Base-by-base conservation (phyloP, 768 basidiomycete genomes). In the Polyporus arcularius region DNA sequence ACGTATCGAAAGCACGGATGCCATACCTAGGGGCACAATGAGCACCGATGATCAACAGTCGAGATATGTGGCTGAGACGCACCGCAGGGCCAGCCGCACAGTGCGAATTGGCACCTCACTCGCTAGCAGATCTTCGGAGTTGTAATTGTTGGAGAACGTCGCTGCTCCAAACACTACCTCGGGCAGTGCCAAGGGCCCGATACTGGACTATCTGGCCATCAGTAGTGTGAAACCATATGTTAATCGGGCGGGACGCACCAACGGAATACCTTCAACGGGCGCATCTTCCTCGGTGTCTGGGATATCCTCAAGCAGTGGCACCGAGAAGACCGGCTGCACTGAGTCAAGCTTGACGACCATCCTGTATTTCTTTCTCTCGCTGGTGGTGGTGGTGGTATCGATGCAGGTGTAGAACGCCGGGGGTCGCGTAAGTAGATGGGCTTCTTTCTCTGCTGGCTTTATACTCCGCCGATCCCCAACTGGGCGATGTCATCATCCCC, bases 1-100 rank as follows among this genome's bases (percentile, higher is more conserved):
- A 82, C 3, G 93, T 95, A 72, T 96, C 93, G 68, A 96, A 90
- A 0, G 88, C 88, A 38, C 74, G 74, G 57, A 95, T 87, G 30
- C 92, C 93, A 74, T 92, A 94, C 43, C 93, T 93, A 9, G 10
- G 46, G 7, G 35, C 35, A 11, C 21, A 11, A 3, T 35, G 35
- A 35, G 35, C 35, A 35, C 35, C 21, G 35, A 35, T 35, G 7
- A 35, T 35, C 11, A 7, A 2, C 11, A 8, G 3, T 4, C 2
- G 43, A 21, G 8, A 16, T 21, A 45, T 45, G 18, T 45, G 15
- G 48, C 16, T 15, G 38, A 35, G 31, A 30, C 77, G 41, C 73
- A 93, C 92, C 90, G 81, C 45, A 94, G 78, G 9, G 90, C 92
- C 38, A 92, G 82, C 45, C 91, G 79, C 30, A 91, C 82, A 38